These are phyloP conservation scores for Fraxinus paxiana DNA, from an alignment of 305 asterid species.

Conservation along the genomic window DNA sequence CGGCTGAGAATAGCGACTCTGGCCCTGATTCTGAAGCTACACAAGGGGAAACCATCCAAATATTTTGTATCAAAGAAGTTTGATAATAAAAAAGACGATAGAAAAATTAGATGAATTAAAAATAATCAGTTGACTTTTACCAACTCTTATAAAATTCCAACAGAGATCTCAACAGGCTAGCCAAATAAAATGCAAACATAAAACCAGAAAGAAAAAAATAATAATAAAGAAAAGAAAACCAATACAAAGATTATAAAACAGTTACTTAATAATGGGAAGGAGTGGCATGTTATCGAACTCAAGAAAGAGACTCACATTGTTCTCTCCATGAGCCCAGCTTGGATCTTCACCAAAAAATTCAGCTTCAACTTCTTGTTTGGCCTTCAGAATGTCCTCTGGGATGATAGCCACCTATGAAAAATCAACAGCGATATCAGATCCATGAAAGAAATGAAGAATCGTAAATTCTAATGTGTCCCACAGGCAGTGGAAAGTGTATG, in stretches of 20 bases:
- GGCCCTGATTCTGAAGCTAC: slow-evolving; percentile 48
- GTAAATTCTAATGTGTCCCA: background rate
- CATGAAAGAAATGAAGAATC: background rate
- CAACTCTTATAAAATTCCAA: background rate
- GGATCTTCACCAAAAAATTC: slow-evolving; percentile 36
- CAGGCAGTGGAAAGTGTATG: background rate
- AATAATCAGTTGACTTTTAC: background rate
- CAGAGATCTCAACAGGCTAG: background rate
- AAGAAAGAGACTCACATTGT: background rate
- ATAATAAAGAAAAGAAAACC: background rate
- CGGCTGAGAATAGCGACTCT: slow-evolving; percentile 59
- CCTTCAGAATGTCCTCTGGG: slow-evolving; percentile 63
- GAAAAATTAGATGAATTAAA: background rate
- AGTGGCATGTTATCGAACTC: background rate
- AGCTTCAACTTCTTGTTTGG: slow-evolving; percentile 76
- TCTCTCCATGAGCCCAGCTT: slow-evolving; percentile 3
- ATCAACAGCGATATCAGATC: background rate
- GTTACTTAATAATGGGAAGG: background rate
- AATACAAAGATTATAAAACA: background rate
- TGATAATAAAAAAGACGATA: background rate
- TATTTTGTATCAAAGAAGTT: background rate
- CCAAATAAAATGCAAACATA: background rate
- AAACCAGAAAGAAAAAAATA: background rate
- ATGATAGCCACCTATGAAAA: slow-evolving; percentile 46
- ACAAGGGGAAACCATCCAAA: slow-evolving; percentile 6